Base-by-base conservation (phyloP, 768 basidiomycete genomes). In the Thelephora ganbajun region DNA sequence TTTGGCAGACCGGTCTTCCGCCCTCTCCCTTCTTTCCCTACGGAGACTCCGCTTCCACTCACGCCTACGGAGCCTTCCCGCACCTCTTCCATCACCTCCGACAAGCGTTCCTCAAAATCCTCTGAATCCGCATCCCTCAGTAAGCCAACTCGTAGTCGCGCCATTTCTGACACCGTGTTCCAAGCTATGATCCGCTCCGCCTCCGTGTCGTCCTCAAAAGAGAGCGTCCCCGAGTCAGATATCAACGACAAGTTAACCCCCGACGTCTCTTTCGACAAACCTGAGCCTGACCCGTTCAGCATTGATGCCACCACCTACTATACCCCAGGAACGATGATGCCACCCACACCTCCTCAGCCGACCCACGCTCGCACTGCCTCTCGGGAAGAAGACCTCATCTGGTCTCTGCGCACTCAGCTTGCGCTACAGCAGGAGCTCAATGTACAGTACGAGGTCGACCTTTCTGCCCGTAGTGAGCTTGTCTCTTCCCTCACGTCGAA, bases 281-380 rank as follows among this genome's bases (percentile, higher is more conserved):
- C 50, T 60, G 77, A 78, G 53, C 79, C 82, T 6, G 84, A 87
- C 58, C 84, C 84, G 2, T 87, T 88, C 63, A 73, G 76, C 43
- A 76, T 74, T 2, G 69, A 83, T 52, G 81, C 83, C 16, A 79
- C 69, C 26, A 83, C 84, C 0, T 87, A 85, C 57, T 87, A 84
- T 57, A 82, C 81, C 0, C 80, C 83, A 1, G 81, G 82, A 50
- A 76, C 77, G 6, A 74, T 80, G 67, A 78, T 82, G 20, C 82
- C 84, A 0, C 68, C 71, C 0, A 80, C 83, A 0, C 82, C 84
- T 16, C 59, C 51, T 2, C 50, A 51, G n/a, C 37, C 56, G 6
- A 56, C 56, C 3, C 81, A 81, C 53, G 63, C 64, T 5, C 72
- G 81, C 36, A 79, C 71, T 50, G 71, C 77, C 0, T 85, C 83